A percentile compares a stretch with the other conserved stretches of the same genome.
phyloP scores from a whole-genome alignment of 2,329 filamentous ascomycete genomes.

The Xylaria sp. region DNA sequence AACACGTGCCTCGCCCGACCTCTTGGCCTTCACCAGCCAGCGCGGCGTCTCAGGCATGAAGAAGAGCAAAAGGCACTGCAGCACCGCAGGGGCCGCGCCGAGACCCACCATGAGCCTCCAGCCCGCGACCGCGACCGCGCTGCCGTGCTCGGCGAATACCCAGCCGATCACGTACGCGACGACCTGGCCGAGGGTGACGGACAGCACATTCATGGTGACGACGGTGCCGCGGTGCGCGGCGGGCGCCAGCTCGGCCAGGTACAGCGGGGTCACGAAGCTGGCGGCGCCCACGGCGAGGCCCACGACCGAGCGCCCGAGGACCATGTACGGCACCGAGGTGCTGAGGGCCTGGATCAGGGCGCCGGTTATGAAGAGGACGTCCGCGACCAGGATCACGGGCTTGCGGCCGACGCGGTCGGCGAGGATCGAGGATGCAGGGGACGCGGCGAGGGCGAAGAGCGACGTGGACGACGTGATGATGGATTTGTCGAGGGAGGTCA shows the following conservation, averaged over 20 bases:
- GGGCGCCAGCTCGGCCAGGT: constrained; percentile 88
- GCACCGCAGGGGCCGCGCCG: constrained; percentile 77
- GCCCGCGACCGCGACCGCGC: constrained; percentile 65
- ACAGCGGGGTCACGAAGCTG: constrained; percentile 85
- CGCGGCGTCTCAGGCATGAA: constrained; percentile 89
- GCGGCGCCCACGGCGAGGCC: constrained; percentile 79
- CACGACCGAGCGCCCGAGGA: constrained; percentile 73
- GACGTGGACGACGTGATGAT: constrained; percentile 76
- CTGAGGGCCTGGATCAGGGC: constrained; percentile 72
- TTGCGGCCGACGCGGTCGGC: constrained; percentile 71
- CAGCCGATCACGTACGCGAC: constrained; percentile 88
- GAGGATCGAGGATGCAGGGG: constrained; percentile 71
- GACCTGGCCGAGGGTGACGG: constrained; percentile 89
- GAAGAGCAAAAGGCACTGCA: constrained; percentile 75
- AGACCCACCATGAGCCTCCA: constrained; percentile 95
- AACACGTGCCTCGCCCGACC: constrained; percentile 67
- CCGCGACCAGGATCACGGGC: constrained; percentile 70
- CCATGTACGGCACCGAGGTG: constrained; percentile 70
- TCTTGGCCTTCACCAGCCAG: constrained; percentile 80
- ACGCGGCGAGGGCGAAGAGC: constrained; percentile 71
- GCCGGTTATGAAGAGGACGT: constrained; percentile 74
- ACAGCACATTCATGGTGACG: constrained; percentile 83
- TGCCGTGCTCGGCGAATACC: constrained; percentile 69
- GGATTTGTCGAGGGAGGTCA: constrained; percentile 74
- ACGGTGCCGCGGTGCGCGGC: constrained; percentile 79